Conservation (phyloP, 257 asterid genomes). For the Penstemon barbatus region DNA sequence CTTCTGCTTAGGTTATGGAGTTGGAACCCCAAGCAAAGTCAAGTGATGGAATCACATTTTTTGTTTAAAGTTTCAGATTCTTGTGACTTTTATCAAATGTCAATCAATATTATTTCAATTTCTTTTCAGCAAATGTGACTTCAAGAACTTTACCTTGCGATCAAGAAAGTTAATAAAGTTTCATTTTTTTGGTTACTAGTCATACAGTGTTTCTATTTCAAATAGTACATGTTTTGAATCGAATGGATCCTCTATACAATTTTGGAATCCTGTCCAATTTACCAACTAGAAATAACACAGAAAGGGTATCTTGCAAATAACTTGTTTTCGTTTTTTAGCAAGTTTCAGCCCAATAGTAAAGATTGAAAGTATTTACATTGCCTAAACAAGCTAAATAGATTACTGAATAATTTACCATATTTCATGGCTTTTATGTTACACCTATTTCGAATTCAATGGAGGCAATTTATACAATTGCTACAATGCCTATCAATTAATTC, state of each 20-base stretch:
- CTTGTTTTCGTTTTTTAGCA: conserved; percentile 6
- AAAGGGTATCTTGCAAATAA: background rate
- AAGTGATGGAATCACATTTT: conserved; percentile 5
- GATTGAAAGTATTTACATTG: conserved; percentile 13
- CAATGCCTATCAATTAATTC: conserved; percentile 17
- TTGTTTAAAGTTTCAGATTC: background rate
- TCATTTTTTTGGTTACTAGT: background rate
- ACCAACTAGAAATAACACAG: background rate
- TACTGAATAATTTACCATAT: background rate
- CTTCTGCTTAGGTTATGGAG: conserved; percentile 53
- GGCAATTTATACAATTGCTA: conserved; percentile 24
- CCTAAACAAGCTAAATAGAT: conserved; percentile 22
- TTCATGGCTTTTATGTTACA: conserved; percentile 20
- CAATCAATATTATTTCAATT: background rate
- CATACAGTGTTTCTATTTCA: background rate
- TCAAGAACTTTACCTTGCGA: conserved; percentile 4
- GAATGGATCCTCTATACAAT: no score
- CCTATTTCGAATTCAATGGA: conserved; percentile 23
- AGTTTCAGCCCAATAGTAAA: conserved; percentile 12
- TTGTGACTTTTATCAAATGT: conserved; percentile 8
- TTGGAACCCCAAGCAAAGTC: conserved; percentile 35
- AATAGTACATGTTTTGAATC: background rate
- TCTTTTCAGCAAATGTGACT: conserved; percentile 3
- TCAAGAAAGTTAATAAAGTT: background rate
- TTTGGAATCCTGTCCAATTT: background rate